These are phyloP conservation scores for Xylaria sp. DNA, from an alignment of 2,329 filamentous ascomycete genomes.

Conservation along the genomic window DNA sequence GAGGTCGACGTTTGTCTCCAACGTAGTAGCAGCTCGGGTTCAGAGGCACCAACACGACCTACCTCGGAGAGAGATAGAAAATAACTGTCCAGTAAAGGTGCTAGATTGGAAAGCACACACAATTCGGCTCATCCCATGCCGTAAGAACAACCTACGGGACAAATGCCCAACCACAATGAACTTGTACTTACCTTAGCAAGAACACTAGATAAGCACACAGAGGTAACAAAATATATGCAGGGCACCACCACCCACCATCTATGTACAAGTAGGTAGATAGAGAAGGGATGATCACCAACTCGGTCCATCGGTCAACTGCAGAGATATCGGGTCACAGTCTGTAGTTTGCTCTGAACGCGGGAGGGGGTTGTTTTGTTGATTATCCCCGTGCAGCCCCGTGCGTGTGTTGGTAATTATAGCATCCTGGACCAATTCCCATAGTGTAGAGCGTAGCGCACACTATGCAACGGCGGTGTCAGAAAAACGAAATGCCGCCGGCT, in stretches of 20 bases:
- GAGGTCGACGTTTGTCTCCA: constrained; percentile 7
- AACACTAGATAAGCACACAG: too few relatives aligned
- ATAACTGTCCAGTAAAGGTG: neutral
- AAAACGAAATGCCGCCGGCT: neutral
- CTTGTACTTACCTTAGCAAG: neutral
- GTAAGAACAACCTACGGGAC: neutral
- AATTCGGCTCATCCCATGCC: neutral
- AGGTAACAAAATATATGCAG: too few relatives aligned
- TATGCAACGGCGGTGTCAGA: neutral
- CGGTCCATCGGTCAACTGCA: neutral
- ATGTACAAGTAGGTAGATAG: too few relatives aligned
- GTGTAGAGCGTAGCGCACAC: neutral
- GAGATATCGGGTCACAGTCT: neutral
- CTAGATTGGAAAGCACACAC: neutral
- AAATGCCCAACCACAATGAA: neutral
- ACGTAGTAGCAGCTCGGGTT: constrained; percentile 10
- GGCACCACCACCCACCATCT: too few relatives aligned
- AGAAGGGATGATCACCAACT: neutral
- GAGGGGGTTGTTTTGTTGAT: neutral
- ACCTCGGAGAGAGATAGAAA: neutral
- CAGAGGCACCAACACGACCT: neutral
- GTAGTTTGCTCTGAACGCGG: neutral
- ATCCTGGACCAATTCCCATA: neutral
- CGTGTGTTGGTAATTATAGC: constrained; percentile 4
- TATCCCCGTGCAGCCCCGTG: too few relatives aligned